Evolutionary conservation across 2,329 filamentous ascomycete genomes (phyloP), one percentile per base, ranked within the genome.

Genomic region (Fusarium veterinarium): DNA sequence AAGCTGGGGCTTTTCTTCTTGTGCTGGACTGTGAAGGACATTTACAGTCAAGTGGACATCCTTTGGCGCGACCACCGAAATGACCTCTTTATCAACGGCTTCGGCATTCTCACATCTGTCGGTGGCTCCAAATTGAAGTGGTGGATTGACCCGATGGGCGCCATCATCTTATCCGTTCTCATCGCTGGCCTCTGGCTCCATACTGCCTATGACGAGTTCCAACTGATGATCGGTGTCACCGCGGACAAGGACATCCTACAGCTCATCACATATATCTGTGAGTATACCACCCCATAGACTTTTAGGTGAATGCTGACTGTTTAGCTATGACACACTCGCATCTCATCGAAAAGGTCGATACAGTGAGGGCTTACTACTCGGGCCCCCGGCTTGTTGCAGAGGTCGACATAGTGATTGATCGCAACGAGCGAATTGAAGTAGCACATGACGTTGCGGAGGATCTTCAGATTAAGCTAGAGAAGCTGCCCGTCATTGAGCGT

Each of bases 51-150:
- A 81, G 91, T 98, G 71, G 89, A 93, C 63, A 98, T 98, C 79
- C 86, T 98, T 19, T 98, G 95, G 95, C 93, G 97, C 81, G 95
- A 98, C 78, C 96, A 99, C 84, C 91, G 96, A 69, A 99, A 99
- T 79, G 96, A 99, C 79, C 87, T 99, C n/a, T 87, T 97, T 77
- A 94, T 99, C 87, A 99, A 98, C 81, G 94, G 94, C 59, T 94
- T 97, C 75, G 95, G 93, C 89, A 91, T 98, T 72, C 83, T 98
- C 59, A 98, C 95, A 2, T 95, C 93, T 7, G 91, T 98, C 19
- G 93, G 94, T 62, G 96, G 95, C 37, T 91, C 91, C 71, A 97
- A 97, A 85, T 86, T 98, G 28, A 86, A 86, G 67, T 98, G 95
- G 95, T 98, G 94, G 94, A 91, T 99, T 72, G 96, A 99, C 83